phyloP scores from a whole-genome alignment of 257 asterid genomes.

The Solanum phureja region DNA sequence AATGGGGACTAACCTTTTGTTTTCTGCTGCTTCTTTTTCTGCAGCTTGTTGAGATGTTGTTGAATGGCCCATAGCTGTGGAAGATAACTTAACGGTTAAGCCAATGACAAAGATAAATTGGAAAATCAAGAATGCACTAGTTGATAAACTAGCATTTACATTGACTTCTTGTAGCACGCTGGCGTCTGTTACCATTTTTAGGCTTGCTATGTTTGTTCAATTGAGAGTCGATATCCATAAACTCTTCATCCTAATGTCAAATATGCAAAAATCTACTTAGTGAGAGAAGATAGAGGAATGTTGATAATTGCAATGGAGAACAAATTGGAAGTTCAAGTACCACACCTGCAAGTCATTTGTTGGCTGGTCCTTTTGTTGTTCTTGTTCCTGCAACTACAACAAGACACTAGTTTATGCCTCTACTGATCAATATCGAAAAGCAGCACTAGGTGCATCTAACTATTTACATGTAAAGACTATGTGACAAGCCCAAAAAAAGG shows the following conservation, averaged over 20 bases:
- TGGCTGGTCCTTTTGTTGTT: background rate
- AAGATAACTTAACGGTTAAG: background rate
- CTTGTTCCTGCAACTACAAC: constrained; percentile 24
- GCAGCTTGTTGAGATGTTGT: constrained; percentile 19
- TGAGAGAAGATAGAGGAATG: background rate
- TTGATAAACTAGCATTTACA: constrained; percentile 26
- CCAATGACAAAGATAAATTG: background rate
- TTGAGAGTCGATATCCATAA: constrained; percentile 14
- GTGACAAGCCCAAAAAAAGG: background rate
- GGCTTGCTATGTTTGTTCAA: constrained; percentile 18
- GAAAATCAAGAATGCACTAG: background rate
- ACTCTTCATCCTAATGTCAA: constrained; percentile 10
- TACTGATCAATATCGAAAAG: background rate
- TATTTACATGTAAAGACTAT: background rate
- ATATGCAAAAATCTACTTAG: background rate
- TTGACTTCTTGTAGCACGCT: constrained; percentile 49
- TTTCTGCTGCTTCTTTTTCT: constrained; percentile 42
- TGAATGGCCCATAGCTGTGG: constrained; percentile 74
- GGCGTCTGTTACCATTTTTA: constrained; percentile 24
- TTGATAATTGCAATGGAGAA: background rate
- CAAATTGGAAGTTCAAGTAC: background rate
- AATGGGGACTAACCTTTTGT: constrained; percentile 46
- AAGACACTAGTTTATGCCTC: background rate
- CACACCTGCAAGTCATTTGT: constrained; percentile 14
- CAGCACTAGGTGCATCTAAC: background rate